A percentile compares a stretch with the other conserved stretches of the same genome.
These are phyloP conservation scores for Penicillium sp. DNA, from an alignment of 2,329 filamentous ascomycete genomes.

Conservation along the genomic window DNA sequence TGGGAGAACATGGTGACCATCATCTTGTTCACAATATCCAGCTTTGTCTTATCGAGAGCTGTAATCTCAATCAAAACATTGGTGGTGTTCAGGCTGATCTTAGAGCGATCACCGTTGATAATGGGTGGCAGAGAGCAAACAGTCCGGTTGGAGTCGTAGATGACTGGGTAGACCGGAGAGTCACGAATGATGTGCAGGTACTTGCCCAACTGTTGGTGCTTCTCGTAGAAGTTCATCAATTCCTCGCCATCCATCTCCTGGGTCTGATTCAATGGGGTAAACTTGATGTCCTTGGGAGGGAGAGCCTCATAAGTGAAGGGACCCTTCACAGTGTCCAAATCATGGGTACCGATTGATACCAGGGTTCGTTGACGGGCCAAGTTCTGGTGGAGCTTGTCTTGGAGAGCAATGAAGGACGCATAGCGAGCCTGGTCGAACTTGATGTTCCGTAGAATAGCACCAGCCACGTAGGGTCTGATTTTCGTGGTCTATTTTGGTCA, in stretches of 20 bases:
- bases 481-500: conserved; percentile 58
- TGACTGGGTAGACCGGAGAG: conserved; percentile 90
- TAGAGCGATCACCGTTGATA: conserved; percentile 96
- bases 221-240: conserved; percentile 92
- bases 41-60: conserved; percentile 91
- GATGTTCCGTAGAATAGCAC: conserved; percentile 84
- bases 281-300: conserved; percentile 87
- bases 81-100: conserved; percentile 85
- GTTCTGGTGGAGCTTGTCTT: conserved; percentile 98
- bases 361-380: conserved; percentile 88
- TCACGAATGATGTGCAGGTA: conserved; percentile 95
- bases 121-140: conserved; percentile 96
- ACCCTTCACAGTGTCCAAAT: conserved; percentile 87
- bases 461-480: conserved; percentile 85
- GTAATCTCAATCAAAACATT: conserved; percentile 98
- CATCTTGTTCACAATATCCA: conserved; percentile 93
- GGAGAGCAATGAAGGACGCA: conserved; percentile 94
- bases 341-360: conserved; percentile 96
- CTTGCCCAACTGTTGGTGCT: conserved; percentile 85
- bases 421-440: conserved; percentile 89
- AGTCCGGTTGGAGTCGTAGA: conserved; percentile 81
- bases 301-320: conserved; percentile 97
- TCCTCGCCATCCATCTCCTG: conserved; percentile 84
- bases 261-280: conserved; percentile 85
- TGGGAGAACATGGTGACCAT: conserved; percentile 96